Evolutionary conservation across 2,329 filamentous ascomycete species (phyloP).

Genomic region (Chalara sp.): DNA sequence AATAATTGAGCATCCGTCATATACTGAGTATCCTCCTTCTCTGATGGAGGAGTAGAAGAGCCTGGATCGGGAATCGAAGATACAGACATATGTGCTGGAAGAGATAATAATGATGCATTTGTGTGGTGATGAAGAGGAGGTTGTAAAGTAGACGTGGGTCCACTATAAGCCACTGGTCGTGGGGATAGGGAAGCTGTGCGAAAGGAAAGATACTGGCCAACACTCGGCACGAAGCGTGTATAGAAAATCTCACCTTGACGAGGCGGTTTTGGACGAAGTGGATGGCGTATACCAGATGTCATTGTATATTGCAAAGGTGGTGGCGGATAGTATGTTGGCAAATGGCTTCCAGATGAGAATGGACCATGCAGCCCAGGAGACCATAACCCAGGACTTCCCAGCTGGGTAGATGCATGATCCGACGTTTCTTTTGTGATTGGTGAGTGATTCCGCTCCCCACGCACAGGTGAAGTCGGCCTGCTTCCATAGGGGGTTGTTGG

Average conservation of each 20-base stretch:
- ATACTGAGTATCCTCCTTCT: constrained; percentile 17
- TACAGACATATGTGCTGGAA: constrained; percentile 28
- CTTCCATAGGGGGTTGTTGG: constrained; percentile 47
- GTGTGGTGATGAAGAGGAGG: constrained; percentile 21
- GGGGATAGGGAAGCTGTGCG: constrained; percentile 69
- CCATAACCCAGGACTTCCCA: constrained; percentile 28
- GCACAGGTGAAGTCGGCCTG: constrained; percentile 45
- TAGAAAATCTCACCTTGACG: constrained; percentile 91
- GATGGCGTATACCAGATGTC: constrained; percentile 75
- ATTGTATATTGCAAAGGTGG: constrained; percentile 74
- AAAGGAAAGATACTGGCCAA: constrained; percentile 82
- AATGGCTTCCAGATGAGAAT: constrained; percentile 74
- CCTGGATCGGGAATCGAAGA: constrained; percentile 29
- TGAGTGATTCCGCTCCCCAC: constrained; percentile 24
- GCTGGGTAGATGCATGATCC: constrained; percentile 26
- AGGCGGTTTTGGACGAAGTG: constrained; percentile 79
- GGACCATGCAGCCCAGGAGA: constrained; percentile 47
- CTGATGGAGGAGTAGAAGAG: constrained; percentile 34
- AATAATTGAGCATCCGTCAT: constrained; percentile 61
- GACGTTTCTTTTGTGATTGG: constrained; percentile 26
- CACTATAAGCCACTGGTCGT: constrained; percentile 56
- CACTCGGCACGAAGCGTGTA: constrained; percentile 74
- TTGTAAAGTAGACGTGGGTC: constrained; percentile 36
- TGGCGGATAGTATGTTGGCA: constrained; percentile 88
- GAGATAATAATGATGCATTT: constrained; percentile 20